Evolutionary conservation across 352 stramenopile species (phyloP), one percentile per base, ranked within the genome.

Genomic region (Pythium brassicae): DNA sequence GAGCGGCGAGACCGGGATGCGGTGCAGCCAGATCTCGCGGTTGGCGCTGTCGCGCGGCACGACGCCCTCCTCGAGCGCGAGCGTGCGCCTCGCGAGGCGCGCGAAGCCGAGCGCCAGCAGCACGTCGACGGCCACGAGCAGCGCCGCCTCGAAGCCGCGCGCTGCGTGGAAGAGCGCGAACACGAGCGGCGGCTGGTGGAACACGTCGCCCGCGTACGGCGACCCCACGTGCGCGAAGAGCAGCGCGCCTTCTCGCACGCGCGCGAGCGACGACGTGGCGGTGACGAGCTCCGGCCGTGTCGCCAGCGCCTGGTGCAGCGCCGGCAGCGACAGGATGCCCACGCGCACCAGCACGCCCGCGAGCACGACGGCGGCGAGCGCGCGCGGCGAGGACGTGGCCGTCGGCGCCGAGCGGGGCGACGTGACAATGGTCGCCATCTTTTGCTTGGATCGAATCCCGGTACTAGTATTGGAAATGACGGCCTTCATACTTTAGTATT

Each of bases 121-220:
- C 10, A 84, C 53, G 44, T 94, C 82, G 17, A 89, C 52, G 0
- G 26, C 40, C 52, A 88, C 72, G 54, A 87, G 87, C 26, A 84
- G 14, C 20, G 49, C 56, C 25, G 47, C 77, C 79, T 55, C 77
- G 63, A 0, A 78, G 25, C 22, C 17, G 50, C 0, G 25, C 72
- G 34, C 12, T 61, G 22, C 17, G 57, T 87, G 87, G 43, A 89
- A 72, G 47, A 82, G 59, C 22, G 76, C 74, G 51, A 92, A 88
- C 27, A 91, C 68, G 35, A 94, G 76, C 59, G 81, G 78, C 29
- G 82, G 80, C 64, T 94, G 84, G 61, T 94, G 84, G 66, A 87
- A 94, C 35, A 83, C 72, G 65, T 94, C 84, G 29, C 82, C 84
- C 0, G 77, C 62, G 63, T 94, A 94, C 19, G 84, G 80, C 20